These are phyloP conservation scores for Monosporozyma yasuniensis DNA, from an alignment of 805 yeast species.

Conservation along the genomic window DNA sequence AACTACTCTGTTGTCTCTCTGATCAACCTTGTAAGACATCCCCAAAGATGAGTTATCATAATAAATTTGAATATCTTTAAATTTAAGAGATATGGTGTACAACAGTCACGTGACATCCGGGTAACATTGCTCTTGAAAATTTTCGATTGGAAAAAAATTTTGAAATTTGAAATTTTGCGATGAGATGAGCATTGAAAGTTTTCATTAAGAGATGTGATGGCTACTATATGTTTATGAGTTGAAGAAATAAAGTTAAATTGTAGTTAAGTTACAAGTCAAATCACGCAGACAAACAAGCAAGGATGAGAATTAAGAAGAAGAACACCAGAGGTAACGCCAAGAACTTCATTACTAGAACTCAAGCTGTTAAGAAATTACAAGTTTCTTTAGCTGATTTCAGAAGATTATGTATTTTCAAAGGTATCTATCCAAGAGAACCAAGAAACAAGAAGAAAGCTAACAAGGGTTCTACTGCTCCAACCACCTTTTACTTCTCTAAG, in stretches of 20 bases:
- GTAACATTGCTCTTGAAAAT: background rate
- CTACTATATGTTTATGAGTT: background rate
- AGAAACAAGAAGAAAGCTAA: constrained; percentile 92
- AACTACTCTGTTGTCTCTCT: no score
- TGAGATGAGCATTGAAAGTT: constrained; percentile 7
- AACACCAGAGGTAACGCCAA: constrained; percentile 83
- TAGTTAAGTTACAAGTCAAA: background rate
- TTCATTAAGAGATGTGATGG: background rate
- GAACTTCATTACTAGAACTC: constrained; percentile 87
- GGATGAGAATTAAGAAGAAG: constrained; percentile 67
- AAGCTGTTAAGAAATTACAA: constrained; percentile 86
- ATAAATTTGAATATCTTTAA: no score
- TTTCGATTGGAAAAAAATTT: constrained; percentile 1
- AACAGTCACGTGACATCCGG: background rate
- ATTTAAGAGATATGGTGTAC: background rate
- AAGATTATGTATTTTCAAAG: constrained; percentile 94
- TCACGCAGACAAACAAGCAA: background rate
- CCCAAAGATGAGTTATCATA: no score
- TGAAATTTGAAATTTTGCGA: constrained; percentile 3
- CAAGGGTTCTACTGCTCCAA: constrained; percentile 95
- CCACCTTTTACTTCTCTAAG: constrained; percentile 86
- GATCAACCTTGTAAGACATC: background rate
- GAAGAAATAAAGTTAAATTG: background rate
- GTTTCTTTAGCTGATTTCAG: constrained; percentile 93
- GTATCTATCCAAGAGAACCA: constrained; percentile 96